Conservation (phyloP, 2,329 filamentous ascomycete species). For the Emydomyces testavorans region DNA sequence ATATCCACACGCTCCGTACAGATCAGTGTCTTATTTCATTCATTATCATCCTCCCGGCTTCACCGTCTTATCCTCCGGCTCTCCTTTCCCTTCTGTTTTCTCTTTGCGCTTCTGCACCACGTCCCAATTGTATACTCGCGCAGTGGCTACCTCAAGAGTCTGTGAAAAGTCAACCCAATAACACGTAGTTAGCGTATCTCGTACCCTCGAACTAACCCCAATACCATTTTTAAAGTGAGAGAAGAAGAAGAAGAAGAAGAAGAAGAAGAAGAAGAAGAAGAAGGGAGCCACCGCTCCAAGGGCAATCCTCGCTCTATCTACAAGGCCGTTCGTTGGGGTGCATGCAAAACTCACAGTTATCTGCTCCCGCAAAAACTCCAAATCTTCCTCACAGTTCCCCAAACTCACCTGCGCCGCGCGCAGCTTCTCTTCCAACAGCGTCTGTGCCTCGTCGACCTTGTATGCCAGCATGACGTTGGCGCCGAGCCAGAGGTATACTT, state of each 20-base stretch:
- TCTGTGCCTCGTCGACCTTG: conserved; percentile 74
- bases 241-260: neutral
- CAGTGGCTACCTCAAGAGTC: conserved; percentile 94
- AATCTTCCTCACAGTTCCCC: conserved; percentile 84
- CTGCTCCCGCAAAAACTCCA: conserved; percentile 91
- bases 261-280: neutral
- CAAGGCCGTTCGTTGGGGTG: no score
- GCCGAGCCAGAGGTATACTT: conserved; percentile 96
- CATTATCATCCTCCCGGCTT: conserved; percentile 7
- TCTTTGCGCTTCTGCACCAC: conserved; percentile 92
- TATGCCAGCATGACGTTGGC: conserved; percentile 98
- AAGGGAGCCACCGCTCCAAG: no score
- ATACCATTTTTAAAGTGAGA: no score
- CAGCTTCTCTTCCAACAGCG: conserved; percentile 65
- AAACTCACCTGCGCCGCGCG: conserved; percentile 67
- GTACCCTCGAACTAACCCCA: no score
- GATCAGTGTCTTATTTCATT: neutral
- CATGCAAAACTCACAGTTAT: conserved; percentile 70
- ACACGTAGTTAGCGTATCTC: conserved; percentile 18
- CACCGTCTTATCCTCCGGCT: conserved; percentile 29
- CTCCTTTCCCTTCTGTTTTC: conserved; percentile 46
- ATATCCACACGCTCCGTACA: neutral
- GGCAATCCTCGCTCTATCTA: no score
- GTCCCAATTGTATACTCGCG: conserved; percentile 98
- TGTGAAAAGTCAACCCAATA: conserved; percentile 37